Conservation (phyloP, 805 yeast species). For the Candida mattraensis region DNA sequence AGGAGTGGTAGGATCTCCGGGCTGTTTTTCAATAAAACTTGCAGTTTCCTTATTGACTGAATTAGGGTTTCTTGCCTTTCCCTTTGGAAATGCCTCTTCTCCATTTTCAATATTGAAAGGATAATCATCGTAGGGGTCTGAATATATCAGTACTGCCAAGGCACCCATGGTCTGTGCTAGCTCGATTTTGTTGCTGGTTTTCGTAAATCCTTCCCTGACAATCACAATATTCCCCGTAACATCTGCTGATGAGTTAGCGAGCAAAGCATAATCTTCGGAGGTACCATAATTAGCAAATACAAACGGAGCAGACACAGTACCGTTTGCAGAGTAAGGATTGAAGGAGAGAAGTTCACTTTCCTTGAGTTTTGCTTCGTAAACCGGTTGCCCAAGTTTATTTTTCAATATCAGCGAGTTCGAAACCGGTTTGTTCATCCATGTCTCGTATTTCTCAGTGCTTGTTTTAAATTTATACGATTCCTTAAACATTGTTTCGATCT, state of each 20-base stretch:
- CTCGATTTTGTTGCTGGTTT: constrained; percentile 56
- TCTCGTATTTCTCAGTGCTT: constrained; percentile 52
- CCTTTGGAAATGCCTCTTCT: constrained; percentile 56
- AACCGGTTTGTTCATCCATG: constrained; percentile 53
- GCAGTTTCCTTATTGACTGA: constrained; percentile 64
- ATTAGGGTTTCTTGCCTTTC: constrained; percentile 63
- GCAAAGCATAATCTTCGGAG: constrained; percentile 48
- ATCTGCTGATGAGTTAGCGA: constrained; percentile 41
- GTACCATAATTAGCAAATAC: constrained; percentile 64
- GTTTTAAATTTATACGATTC: constrained; percentile 37
- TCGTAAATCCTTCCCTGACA: constrained; percentile 49
- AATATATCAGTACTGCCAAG: constrained; percentile 54
- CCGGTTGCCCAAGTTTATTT: constrained; percentile 34
- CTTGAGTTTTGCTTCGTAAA: constrained; percentile 48
- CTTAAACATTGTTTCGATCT: constrained; percentile 17
- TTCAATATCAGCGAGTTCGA: constrained; percentile 42
- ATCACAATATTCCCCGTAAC: constrained; percentile 59
- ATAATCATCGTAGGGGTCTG: constrained; percentile 62
- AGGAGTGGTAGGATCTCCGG: constrained; percentile 81
- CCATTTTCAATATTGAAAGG: constrained; percentile 57
- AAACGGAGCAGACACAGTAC: constrained; percentile 54
- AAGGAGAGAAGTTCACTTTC: constrained; percentile 48
- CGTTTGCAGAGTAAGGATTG: constrained; percentile 66
- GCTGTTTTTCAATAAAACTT: constrained; percentile 54
- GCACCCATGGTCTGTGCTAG: constrained; percentile 67